Conservation (phyloP, 139 green algal genomes). For the Pedinophyceae sp. region DNA sequence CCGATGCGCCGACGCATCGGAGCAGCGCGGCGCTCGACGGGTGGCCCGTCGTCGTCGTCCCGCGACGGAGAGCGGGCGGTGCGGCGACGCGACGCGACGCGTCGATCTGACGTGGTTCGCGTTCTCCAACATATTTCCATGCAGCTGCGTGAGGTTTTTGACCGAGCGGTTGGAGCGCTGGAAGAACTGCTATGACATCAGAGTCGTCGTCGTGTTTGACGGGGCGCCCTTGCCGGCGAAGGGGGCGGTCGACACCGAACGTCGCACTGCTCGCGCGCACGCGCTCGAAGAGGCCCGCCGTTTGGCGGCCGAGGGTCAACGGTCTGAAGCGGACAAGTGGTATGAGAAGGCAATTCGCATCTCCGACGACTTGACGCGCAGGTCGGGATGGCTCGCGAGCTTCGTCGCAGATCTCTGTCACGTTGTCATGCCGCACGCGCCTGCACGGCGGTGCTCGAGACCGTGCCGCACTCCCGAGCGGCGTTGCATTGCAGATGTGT, state of each 20-base stretch:
- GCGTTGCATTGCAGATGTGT: slow-evolving; percentile 1
- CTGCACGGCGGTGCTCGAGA: neutral
- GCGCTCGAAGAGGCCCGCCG: slow-evolving; percentile 27
- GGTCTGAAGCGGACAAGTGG: slow-evolving; percentile 53
- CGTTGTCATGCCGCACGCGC: slow-evolving; percentile 45
- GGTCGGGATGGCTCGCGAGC: too few relatives aligned
- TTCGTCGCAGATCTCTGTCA: too few relatives aligned
- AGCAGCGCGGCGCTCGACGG: too few relatives aligned
- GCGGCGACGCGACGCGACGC: neutral
- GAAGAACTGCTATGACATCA: slow-evolving; percentile 39
- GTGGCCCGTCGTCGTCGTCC: too few relatives aligned
- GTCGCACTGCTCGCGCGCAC: slow-evolving; percentile 34
- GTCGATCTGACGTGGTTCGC: neutral
- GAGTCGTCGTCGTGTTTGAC: slow-evolving; percentile 85
- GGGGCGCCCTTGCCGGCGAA: slow-evolving; percentile 81
- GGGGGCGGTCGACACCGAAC: slow-evolving; percentile 51
- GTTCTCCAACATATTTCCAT: too few relatives aligned
- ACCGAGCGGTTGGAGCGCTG: slow-evolving; percentile 66
- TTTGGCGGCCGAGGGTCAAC: slow-evolving; percentile 51
- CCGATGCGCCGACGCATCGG: too few relatives aligned
- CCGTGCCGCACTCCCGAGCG: neutral
- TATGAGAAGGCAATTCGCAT: slow-evolving; percentile 79
- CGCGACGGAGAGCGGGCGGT: neutral
- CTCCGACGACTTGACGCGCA: slow-evolving; percentile 59
- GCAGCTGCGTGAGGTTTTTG: slow-evolving; percentile 75